Base-by-base conservation (phyloP, 2,329 filamentous ascomycete genomes). In the Colletotrichum cuscutae region DNA sequence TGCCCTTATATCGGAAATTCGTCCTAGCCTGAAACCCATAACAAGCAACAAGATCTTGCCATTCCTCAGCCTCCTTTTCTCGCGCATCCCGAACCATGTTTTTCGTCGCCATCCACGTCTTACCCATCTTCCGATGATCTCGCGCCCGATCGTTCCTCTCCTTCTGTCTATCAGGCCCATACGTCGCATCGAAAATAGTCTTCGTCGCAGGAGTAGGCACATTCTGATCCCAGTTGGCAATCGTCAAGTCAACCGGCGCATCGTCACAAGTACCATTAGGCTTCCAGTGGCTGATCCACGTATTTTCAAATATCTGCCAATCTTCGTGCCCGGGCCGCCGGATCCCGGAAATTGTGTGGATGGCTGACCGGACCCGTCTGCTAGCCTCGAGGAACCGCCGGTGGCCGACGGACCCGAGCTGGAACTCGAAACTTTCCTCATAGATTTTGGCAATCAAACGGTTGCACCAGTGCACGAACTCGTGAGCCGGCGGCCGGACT, bases 321-420 rank as follows among this genome's bases (percentile, higher is more conserved):
- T 26, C 2, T 9, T 42, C 28, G 28, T 72, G 37, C 22, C 42
- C 59, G 4, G 69, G 69, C 37, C 69, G 37, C 13, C 69, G 37
- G 15, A 69, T 46, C 24, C 69, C 69, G 4, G 65, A 59, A 2
- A 72, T 28, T 5, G 52, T 72, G 6, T 52, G 52, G 0, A 72
- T 69, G 6, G 69, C 69, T 22, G 65, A 69, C 30, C 68, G 28
- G n/a, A 72, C 8, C 12, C 53, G 28, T 37, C 65, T 63, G 53
- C 62, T 69, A 9, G 69, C 69, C 65, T 58, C 65, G 58, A 72
- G 24, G 42, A 63, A 46, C 13, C 69, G 65, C 8, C 49, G n/a
- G 58, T 72, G 42, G 2, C 30, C 37, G 24, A 63, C 53, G 5
- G 52, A 53, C 7, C 65, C 69, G 19, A 3, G 8, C n/a, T 11